phyloP scores from a whole-genome alignment of 768 basidiomycete genomes.

The Psilocybe azurescens region DNA sequence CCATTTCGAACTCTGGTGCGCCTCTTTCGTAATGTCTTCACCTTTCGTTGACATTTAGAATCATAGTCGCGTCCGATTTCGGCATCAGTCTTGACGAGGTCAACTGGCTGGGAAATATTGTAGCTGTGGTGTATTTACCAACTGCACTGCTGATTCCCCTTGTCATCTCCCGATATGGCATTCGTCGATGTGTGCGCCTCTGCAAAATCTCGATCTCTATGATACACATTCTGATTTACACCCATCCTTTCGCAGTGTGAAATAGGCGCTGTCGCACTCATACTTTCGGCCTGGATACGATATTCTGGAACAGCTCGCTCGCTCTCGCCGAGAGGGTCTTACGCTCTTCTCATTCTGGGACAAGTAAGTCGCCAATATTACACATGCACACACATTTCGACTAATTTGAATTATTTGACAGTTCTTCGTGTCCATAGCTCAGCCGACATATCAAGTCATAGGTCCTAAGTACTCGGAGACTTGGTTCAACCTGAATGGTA shows the following conservation, averaged over 20 bases:
- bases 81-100: slow-evolving; percentile 71
- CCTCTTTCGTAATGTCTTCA: not conserved
- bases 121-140: slow-evolving; percentile 67
- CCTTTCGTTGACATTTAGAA: not conserved
- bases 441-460: slow-evolving; percentile 78
- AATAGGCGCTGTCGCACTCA: slow-evolving; percentile 54
- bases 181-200: slow-evolving; percentile 61
- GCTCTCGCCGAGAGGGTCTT: slow-evolving; percentile 56
- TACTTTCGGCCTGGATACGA: slow-evolving; percentile 78
- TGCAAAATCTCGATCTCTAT: not conserved
- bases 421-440: slow-evolving; percentile 67
- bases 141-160: slow-evolving; percentile 63
- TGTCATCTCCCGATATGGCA: slow-evolving; percentile 61
- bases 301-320: slow-evolving; percentile 70
- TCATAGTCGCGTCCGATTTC: slow-evolving; percentile 66
- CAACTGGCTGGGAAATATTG: slow-evolving; percentile 82
- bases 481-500: slow-evolving; percentile 80
- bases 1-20: slow-evolving; percentile 74
- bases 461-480: slow-evolving; percentile 83
- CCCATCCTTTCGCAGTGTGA: slow-evolving; percentile 54
- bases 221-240: not conserved
- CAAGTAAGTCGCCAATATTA: slow-evolving; percentile 52
- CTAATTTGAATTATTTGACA: slow-evolving; percentile 26
- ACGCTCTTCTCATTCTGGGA: slow-evolving; percentile 70
- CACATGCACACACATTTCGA: not conserved